Evolutionary conservation across 2,329 filamentous ascomycete genomes (phyloP).

Genomic region (Ophiostoma sp.): DNA sequence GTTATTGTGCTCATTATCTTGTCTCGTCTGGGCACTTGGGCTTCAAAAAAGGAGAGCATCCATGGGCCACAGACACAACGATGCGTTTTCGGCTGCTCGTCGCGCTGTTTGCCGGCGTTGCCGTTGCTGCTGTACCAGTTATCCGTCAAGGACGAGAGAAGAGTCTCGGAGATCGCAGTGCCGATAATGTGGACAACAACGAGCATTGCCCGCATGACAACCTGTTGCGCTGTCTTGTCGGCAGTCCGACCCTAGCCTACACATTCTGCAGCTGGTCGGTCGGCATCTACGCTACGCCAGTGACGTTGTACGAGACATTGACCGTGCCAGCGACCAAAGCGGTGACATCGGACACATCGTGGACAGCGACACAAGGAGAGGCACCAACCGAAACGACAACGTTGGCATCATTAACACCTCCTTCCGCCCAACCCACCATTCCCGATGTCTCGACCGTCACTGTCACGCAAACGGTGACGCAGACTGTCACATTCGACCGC

Average conservation of each 20-base stretch:
- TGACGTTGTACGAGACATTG: conserved; percentile 23
- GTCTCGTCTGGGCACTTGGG: not conserved
- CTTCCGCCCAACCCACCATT: too few relatives aligned
- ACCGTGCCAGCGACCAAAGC: conserved; percentile 14
- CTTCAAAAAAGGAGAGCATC: not conserved
- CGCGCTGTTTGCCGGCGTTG: conserved; percentile 16
- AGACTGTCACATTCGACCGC: conserved; percentile 2
- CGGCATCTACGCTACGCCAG: conserved; percentile 24
- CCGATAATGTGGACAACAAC: not conserved
- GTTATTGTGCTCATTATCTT: too few relatives aligned
- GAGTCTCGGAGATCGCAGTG: not conserved
- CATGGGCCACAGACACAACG: conserved; percentile 14
- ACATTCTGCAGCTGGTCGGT: conserved; percentile 28
- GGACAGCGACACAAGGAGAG: not conserved
- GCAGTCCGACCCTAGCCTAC: conserved; percentile 24
- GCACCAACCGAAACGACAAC: not conserved
- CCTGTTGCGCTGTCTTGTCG: conserved; percentile 25
- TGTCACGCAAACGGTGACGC: conserved; percentile 12
- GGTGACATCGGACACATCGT: not conserved
- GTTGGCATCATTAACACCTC: not conserved
- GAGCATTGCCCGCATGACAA: conserved; percentile 29
- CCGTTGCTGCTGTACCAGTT: not conserved
- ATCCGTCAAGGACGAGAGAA: not conserved
- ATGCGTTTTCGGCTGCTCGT: conserved; percentile 24
- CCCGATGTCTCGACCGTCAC: conserved; percentile 11